phyloP scores from a whole-genome alignment of 2,329 filamentous ascomycete species.

The Lojkania enalia region DNA sequence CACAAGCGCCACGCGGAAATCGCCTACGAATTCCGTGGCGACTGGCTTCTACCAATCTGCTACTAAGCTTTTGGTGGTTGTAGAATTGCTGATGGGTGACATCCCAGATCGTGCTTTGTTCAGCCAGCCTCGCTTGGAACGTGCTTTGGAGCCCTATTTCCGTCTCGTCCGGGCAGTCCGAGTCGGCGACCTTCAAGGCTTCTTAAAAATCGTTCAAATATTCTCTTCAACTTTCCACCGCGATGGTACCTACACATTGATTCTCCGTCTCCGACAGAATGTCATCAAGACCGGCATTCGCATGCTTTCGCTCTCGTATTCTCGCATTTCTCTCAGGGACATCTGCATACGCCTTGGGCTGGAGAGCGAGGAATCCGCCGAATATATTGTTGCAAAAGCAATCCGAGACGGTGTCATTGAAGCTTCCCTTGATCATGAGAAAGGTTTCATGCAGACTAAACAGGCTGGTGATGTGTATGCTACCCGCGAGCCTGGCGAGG shows the following conservation, averaged over 20 bases:
- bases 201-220: conserved; percentile 81
- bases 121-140: conserved; percentile 84
- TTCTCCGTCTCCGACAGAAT: conserved; percentile 92
- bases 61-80: conserved; percentile 93
- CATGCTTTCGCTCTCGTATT: conserved; percentile 98
- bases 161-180: conserved; percentile 92
- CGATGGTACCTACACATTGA: conserved; percentile 93
- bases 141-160: conserved; percentile 89
- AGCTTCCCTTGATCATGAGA: conserved; percentile 89
- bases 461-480: conserved; percentile 95
- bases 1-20: conserved; percentile 90
- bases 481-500: conserved; percentile 92
- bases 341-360: conserved; percentile 95
- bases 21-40: conserved; percentile 84
- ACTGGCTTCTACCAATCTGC: conserved; percentile 95
- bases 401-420: conserved; percentile 98
- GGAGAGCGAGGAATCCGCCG: conserved; percentile 93
- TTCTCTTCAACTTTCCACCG: conserved; percentile 85
- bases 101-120: conserved; percentile 95
- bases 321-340: conserved; percentile 92
- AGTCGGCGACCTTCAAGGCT: conserved; percentile 93
- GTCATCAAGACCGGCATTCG: conserved; percentile 99
- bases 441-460: conserved; percentile 98
- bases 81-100: conserved; percentile 97
- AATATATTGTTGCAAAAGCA: conserved; percentile 99